Percentiles rank a stretch among this genome's conserved stretches.
Evolutionary conservation across 2,329 filamentous ascomycete genomes (phyloP).

Genomic region (Teratosphaeria gauchensis): DNA sequence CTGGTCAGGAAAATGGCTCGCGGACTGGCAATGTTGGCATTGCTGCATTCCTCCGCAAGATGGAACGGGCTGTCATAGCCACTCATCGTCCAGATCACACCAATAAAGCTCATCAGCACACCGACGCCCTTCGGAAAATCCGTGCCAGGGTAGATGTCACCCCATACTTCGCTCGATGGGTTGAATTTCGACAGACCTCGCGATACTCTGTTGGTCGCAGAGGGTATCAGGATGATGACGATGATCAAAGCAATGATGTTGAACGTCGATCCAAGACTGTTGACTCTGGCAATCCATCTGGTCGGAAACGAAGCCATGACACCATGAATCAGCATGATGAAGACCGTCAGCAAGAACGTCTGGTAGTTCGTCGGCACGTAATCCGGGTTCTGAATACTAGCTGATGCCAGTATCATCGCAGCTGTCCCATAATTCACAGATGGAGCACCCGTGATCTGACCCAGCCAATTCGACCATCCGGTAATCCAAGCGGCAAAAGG

Average conservation of each 20-base stretch:
- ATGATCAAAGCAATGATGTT: constrained; percentile 59
- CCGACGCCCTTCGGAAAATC: constrained; percentile 58
- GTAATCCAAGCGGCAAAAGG: constrained; percentile 60
- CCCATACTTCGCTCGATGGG: constrained; percentile 52
- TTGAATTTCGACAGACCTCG: constrained; percentile 51
- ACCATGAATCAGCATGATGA: constrained; percentile 58
- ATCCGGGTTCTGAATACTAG: constrained; percentile 55
- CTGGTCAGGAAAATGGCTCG: constrained; percentile 64
- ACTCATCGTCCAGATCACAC: constrained; percentile 58
- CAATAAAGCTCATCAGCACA: constrained; percentile 62
- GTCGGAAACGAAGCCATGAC: constrained; percentile 62
- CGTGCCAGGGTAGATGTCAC: constrained; percentile 55
- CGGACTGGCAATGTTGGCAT: constrained; percentile 59
- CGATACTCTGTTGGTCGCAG: constrained; percentile 41
- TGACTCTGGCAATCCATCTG: constrained; percentile 59
- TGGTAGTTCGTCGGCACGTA: constrained; percentile 59
- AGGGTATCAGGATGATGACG: constrained; percentile 60
- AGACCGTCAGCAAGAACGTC: constrained; percentile 55
- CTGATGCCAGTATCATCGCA: constrained; percentile 62
- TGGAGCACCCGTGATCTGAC: constrained; percentile 56
- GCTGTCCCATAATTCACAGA: constrained; percentile 58
- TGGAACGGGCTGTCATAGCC: constrained; percentile 62
- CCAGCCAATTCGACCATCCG: constrained; percentile 62
- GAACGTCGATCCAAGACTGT: constrained; percentile 59
- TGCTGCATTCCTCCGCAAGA: constrained; percentile 65